These are phyloP conservation scores for Starmerella apis DNA, from an alignment of 805 yeast species.

Conservation along the genomic window DNA sequence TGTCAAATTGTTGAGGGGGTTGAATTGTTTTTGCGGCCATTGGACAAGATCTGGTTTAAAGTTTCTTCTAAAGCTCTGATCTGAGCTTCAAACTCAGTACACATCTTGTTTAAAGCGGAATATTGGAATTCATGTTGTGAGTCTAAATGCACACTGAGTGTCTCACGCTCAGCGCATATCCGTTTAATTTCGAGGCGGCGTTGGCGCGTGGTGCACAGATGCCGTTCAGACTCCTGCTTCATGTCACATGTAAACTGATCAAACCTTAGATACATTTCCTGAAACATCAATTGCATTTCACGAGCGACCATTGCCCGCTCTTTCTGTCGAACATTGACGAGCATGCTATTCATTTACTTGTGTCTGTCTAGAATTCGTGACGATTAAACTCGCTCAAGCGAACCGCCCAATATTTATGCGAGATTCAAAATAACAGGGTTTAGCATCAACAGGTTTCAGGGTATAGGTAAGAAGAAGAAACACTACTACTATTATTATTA, in stretches of 20 bases:
- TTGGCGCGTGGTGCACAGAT: not conserved
- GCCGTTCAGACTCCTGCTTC: not conserved
- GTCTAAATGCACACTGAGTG: not conserved
- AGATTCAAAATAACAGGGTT: too few species aligned
- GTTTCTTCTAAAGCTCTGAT: not conserved
- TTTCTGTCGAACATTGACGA: not conserved
- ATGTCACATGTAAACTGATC: not conserved
- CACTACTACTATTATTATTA: not conserved
- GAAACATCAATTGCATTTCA: not conserved
- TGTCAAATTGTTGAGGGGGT: not conserved
- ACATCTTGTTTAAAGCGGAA: not conserved
- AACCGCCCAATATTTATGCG: slow-evolving; percentile 2
- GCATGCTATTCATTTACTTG: not conserved
- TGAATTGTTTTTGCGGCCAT: not conserved
- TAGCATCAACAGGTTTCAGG: too few species aligned
- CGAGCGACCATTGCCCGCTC: not conserved
- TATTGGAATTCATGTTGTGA: not conserved
- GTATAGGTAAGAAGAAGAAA: too few species aligned
- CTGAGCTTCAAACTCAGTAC: not conserved
- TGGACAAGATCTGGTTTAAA: not conserved
- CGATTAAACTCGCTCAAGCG: not conserved
- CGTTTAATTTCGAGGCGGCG: not conserved
- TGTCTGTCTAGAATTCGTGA: not conserved
- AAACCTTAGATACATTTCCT: not conserved
- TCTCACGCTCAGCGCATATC: not conserved